Base-by-base conservation (phyloP, 192 early-diverging fungal genomes). In the Geranomyces michiganensis region DNA sequence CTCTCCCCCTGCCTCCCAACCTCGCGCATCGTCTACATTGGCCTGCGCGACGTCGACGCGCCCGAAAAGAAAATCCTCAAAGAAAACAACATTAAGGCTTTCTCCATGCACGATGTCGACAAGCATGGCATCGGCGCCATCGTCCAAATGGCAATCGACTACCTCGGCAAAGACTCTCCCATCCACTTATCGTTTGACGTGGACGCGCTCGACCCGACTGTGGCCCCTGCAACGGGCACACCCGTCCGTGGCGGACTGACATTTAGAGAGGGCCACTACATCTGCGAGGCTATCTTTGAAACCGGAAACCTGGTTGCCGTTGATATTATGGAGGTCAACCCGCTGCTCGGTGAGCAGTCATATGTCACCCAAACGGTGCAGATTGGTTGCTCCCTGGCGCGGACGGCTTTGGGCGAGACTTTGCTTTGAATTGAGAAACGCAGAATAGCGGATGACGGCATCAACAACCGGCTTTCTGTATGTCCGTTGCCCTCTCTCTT, bases 191-290 rank as follows among this genome's bases (percentile, higher is more conserved):
- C 86, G 74, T 98, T 94, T 70, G 96, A 98, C 72, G 96, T 98
- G 27, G 96, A 98, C 81, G 96, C 90, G 3, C 82, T 98, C 29
- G 96, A 98, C 76, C 96, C 96, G 26, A 85, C 90, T 4, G 93
- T 98, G 15, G 94, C 94, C 0, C 96, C 96, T 24, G 90, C 92
- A 7, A 98, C 96, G 0, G 96, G 96, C 55, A 98, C 96, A 4
- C 96, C 96, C 12, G 96, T 98, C 13, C 88, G 94, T 56, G 96
- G 96, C 67, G 96, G 96, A 26, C 80, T 98, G 53, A 92, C 92
- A 13, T 98, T 96, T 85, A 85, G 96, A 62, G 96, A 98, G 79
- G 96, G 96, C 31, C 96, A 98, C 75, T 98, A 94, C 79, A 94
- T 98, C 60, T 95, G 94, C 81, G 96, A 98, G 79, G 85, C 90